Base-by-base conservation (phyloP, 1,284 basidiomycete genomes). In the Heliocybe sulcata region DNA sequence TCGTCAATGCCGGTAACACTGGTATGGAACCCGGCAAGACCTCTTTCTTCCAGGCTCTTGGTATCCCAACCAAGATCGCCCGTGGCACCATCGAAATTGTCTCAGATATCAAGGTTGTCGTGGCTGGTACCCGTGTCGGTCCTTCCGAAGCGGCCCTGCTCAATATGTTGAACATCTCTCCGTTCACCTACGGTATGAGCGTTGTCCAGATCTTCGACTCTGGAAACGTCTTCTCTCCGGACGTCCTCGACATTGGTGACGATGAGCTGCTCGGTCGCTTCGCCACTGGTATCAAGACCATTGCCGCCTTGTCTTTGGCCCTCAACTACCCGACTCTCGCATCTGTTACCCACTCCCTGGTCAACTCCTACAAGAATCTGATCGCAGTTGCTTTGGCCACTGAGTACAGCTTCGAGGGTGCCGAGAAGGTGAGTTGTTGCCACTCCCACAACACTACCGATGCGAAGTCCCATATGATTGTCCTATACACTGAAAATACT, bases 41-140 rank as follows among this genome's bases (percentile, higher is more conserved):
- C 59, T 95, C 94, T 67, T 99, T 99, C 94, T 99, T 99, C 94
- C 96, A 99, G 83, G 96, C 96, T 58, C 89, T 99, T 69, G 91
- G 92, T 82, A 95, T 99, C 73, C 96, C 97, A 53, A 99, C 96
- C 76, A 99, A 99, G 87, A 99, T 99, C 67, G 95, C 97, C 58
- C 92, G 96, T 89, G 96, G 96, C 85, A 99, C 97, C 56, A 99
- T 99, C 69, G 96, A 99, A 90, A 99, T 99, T 72, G 94, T 98
- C 60, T 85, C 87, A 62, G 96, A 98, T 70, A 90, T 99, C 70
- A 88, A 97, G 79, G 95, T 99, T 78, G 93, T 99, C 65, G 76
- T 77, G 53, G 92, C 86, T 57, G 95, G 95, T 64, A 88, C 82
- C 64, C 92, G 93, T 81, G 96, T 99, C 72, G 97, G 97, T 65